Evolutionary conservation across 306 rosid species (phyloP), one percentile per base, ranked within the genome.

Genomic region (Rosa persica): DNA sequence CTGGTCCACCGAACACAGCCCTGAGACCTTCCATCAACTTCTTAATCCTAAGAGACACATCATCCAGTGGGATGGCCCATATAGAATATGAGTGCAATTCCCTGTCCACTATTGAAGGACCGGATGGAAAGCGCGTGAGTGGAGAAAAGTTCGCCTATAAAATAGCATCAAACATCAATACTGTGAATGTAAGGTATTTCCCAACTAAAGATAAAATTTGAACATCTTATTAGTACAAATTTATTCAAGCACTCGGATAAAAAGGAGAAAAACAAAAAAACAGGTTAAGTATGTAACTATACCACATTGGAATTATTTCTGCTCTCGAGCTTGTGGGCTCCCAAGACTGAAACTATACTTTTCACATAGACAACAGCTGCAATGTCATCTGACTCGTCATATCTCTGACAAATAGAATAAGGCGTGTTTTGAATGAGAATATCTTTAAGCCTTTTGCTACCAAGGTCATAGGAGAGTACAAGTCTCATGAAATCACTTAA

Each of bases 61-160:
- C 90, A 1, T 89, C 90, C 68, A 96, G 90, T 61, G 98, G 98
- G 46, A 87, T 62, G 58, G 96, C 97, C 97, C 97, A 91, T 83
- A 93, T 89, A 1, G 98, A 90, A 86, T 89, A 93, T 72, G 85
- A 80, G 0, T 78, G 25, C 73, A 34, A 72, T 23, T 86, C 34
- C 30, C 44, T 74, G 43, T 55, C 34, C 17, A 12, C 46, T 30
- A 42, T 23, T 0, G n/a, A 44, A 61, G 4, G 30, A 54, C 60
- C 19, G 11, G 10, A n/a, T 57, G 64, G 34, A 57, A 3, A 22
- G 19, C 2, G 19, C 60, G 19, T 54, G 60, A 19, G 19, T 23
- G 19, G 23, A 54, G 60, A 54, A 54, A 20, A 6, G 23, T 6
- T 20, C 19, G 23, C 60, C 60, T 54, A 25, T 19, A 49, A 47